Base-by-base conservation (phyloP, 2,329 filamentous ascomycete genomes). In the Xylariales sp. region DNA sequence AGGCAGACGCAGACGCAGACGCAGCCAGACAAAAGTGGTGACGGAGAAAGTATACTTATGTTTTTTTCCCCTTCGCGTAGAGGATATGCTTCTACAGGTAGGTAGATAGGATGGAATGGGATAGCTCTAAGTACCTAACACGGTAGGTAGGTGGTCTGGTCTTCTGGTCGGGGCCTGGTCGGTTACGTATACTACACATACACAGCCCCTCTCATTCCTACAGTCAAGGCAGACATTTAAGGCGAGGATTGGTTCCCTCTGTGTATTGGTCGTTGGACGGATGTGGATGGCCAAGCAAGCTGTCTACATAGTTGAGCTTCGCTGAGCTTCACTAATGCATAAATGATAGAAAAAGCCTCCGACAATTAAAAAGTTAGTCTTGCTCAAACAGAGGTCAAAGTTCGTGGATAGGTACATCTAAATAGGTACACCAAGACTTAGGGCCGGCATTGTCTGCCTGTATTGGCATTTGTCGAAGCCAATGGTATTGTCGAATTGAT, bases 191-290 rank as follows among this genome's bases (percentile, higher is more conserved):
- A 18, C 39, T 14, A 46, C 53, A 58, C 53, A 63, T 14, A 46
- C 53, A 58, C 53, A 63, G 64, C 64, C 64, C 59, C 64, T 53
- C 62, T 16, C 23, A 45, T 30, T 57, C 54, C 28, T 30, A 3
- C 39, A 18, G 39, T 56, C 65, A 67, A 67, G 65, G 65, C 65
- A 67, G 61, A 50, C 65, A 36, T 59, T 14, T 58, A 57, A n/a
- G 9, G 23, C 23, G 23, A 54, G 36, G 43, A 62, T 56, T 16
- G 10, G n/a, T 10, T 60, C 14, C 55, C 7, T 50, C 12, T 39
- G 36, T n/a, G 34, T 49, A 16, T 28, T 36, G 34, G 48, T 43
- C 7, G 30, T n/a, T 46, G 43, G 14, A 48, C 52, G 18, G 30
- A 23, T 23, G 23, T 23, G 23, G 23, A 23, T 23, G 23, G 23